These are phyloP conservation scores for Colletotrichum sp. DNA, from an alignment of 2,329 filamentous ascomycete species.

Conservation along the genomic window DNA sequence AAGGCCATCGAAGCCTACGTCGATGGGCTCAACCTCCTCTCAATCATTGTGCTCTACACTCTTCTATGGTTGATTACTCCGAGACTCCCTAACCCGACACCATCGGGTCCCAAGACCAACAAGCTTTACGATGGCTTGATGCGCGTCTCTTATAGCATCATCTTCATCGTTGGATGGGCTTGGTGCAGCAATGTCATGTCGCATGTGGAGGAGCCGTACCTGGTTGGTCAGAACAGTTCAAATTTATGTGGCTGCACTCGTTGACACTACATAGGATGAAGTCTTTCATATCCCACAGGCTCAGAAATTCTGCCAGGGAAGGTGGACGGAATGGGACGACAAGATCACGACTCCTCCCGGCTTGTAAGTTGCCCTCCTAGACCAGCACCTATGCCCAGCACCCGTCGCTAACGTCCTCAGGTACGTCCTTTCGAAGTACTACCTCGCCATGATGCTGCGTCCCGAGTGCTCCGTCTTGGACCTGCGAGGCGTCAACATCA, in stretches of 20 bases:
- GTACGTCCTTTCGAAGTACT: slow-evolving; percentile 49
- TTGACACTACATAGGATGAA: slow-evolving; percentile 67
- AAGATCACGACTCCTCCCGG: slow-evolving; percentile 98
- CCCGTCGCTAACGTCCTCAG: slow-evolving; percentile 29
- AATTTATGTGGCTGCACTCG: accelerated
- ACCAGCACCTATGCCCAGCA: background rate
- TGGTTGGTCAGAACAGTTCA: slow-evolving; percentile 40
- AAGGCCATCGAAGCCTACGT: slow-evolving; percentile 18
- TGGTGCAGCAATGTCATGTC: slow-evolving; percentile 46
- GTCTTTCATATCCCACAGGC: slow-evolving; percentile 91
- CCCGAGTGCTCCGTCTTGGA: slow-evolving; percentile 41
- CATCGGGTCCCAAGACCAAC: slow-evolving; percentile 5
- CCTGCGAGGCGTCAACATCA: slow-evolving; percentile 55
- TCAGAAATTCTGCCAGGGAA: slow-evolving; percentile 80
- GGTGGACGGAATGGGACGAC: slow-evolving; percentile 84
- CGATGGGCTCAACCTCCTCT: slow-evolving; percentile 13
- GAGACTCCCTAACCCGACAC: background rate
- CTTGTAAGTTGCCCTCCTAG: slow-evolving; percentile 54
- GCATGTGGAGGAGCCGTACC: slow-evolving; percentile 57
- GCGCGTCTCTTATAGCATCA: slow-evolving; percentile 12
- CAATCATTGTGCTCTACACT: background rate
- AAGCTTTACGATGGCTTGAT: slow-evolving; percentile 16
- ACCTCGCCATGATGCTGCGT: slow-evolving; percentile 24
- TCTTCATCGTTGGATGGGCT: slow-evolving; percentile 31
- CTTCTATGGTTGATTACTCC: slow-evolving; percentile 8